Conservation (phyloP, 2,329 filamentous ascomycete genomes). For the Leptosphaerulina australis region DNA sequence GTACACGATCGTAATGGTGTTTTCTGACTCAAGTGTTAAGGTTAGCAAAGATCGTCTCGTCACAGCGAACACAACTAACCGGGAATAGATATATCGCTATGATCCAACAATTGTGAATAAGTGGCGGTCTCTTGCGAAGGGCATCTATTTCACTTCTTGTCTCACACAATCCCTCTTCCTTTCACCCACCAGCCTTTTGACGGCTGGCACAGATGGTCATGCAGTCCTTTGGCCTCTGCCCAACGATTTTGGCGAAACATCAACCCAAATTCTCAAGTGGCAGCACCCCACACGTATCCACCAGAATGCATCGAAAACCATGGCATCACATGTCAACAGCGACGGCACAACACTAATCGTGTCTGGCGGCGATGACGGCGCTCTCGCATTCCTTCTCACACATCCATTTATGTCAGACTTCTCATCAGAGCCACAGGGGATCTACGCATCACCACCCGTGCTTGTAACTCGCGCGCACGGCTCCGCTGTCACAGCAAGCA, state of each 20-base stretch:
- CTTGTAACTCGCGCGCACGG: slow-evolving; percentile 68
- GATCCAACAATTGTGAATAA: slow-evolving; percentile 23
- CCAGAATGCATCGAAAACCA: slow-evolving; percentile 77
- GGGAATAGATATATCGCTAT: slow-evolving; percentile 54
- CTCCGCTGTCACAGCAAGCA: slow-evolving; percentile 68
- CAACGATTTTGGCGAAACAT: slow-evolving; percentile 16
- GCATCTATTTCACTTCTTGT: slow-evolving; percentile 62
- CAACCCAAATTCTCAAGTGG: slow-evolving; percentile 33
- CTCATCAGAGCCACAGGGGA: slow-evolving; percentile 26
- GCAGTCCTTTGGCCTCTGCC: slow-evolving; percentile 65
- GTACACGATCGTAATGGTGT: slow-evolving; percentile 71
- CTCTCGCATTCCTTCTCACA: slow-evolving; percentile 61
- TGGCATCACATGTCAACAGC: slow-evolving; percentile 46
- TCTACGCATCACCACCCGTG: slow-evolving; percentile 32
- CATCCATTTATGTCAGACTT: neutral
- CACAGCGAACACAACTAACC: slow-evolving; percentile 5
- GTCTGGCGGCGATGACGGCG: slow-evolving; percentile 89
- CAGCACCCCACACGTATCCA: slow-evolving; percentile 60
- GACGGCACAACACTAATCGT: slow-evolving; percentile 60
- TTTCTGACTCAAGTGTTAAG: slow-evolving; percentile 83
- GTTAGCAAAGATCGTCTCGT: slow-evolving; percentile 39
- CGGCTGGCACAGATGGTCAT: slow-evolving; percentile 81
- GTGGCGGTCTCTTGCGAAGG: slow-evolving; percentile 48
- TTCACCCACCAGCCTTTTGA: slow-evolving; percentile 58
- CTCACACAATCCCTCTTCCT: slow-evolving; percentile 67